Conservation (phyloP, 352 stramenopile genomes). For the Pythium myriotylum region DNA sequence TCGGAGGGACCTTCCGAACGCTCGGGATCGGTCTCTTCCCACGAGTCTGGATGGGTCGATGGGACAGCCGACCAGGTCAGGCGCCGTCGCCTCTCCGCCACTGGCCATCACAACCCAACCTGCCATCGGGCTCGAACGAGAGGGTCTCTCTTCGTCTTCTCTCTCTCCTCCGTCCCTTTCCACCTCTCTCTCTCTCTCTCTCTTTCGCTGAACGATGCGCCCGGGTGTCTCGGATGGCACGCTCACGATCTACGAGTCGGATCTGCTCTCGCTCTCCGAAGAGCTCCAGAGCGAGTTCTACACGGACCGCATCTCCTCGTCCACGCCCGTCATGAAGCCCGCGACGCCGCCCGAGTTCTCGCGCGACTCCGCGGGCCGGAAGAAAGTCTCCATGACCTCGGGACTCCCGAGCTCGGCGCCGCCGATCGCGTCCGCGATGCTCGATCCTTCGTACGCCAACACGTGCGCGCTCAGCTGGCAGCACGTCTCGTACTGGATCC, state of each 20-base stretch:
- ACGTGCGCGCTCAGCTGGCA: constrained; percentile 35
- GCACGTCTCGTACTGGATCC: constrained; percentile 34
- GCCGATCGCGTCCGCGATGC: constrained; percentile 18
- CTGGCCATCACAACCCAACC: constrained; percentile 12
- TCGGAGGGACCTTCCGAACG: background rate
- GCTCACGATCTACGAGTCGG: constrained; percentile 1
- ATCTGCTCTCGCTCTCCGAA: constrained; percentile 10
- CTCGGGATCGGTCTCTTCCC: too few species aligned
- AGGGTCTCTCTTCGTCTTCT: background rate
- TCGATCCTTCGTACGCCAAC: constrained; percentile 25
- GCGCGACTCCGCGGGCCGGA: too few species aligned
- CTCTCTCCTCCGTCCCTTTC: too few species aligned
- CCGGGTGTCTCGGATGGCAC: constrained; percentile 15
- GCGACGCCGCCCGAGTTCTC: background rate
- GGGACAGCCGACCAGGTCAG: constrained; percentile 4
- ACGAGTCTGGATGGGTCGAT: too few species aligned
- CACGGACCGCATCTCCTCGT: constrained; percentile 4
- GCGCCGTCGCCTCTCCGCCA: constrained; percentile 1
- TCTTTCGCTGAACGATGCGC: too few species aligned
- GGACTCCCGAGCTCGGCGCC: constrained; percentile 1
- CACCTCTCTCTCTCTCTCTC: too few species aligned
- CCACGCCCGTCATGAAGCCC: constrained; percentile 10
- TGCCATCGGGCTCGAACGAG: background rate
- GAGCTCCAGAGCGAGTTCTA: constrained; percentile 19
- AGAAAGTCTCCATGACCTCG: background rate